phyloP scores from a whole-genome alignment of 257 asterid species.

The Solanum phureja region DNA sequence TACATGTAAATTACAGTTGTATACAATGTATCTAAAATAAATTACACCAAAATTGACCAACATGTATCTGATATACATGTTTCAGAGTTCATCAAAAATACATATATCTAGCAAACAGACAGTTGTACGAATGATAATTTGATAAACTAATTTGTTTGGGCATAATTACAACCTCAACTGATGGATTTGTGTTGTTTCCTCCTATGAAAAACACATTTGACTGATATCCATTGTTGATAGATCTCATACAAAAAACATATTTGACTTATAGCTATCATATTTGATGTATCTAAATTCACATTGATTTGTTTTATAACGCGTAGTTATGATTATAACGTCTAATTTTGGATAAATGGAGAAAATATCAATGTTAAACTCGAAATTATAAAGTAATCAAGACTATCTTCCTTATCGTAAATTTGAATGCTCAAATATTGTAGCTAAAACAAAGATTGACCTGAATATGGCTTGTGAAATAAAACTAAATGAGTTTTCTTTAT shows the following conservation, averaged over 20 bases:
- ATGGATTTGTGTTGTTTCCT: neutral
- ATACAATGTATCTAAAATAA: too few relatives aligned
- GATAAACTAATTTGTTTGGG: neutral
- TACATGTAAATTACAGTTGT: too few relatives aligned
- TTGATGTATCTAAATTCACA: neutral
- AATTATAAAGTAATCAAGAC: too few relatives aligned
- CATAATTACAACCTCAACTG: neutral
- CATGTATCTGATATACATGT: neutral
- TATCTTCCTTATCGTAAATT: too few relatives aligned
- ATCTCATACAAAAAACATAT: neutral
- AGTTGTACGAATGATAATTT: neutral
- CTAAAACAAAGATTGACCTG: too few relatives aligned
- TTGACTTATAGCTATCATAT: neutral
- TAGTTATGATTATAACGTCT: too few relatives aligned
- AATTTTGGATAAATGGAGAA: neutral
- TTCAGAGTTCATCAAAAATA: too few relatives aligned
- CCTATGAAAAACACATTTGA: neutral
- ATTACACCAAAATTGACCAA: neutral
- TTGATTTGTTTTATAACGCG: neutral
- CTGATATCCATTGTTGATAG: neutral
- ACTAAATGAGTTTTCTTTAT: too few relatives aligned
- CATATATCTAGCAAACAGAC: too few relatives aligned
- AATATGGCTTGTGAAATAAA: too few relatives aligned
- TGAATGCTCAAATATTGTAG: too few relatives aligned
- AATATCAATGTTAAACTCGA: neutral